Conservation (phyloP, 148 eudicot species). For the Camellia japonica region DNA sequence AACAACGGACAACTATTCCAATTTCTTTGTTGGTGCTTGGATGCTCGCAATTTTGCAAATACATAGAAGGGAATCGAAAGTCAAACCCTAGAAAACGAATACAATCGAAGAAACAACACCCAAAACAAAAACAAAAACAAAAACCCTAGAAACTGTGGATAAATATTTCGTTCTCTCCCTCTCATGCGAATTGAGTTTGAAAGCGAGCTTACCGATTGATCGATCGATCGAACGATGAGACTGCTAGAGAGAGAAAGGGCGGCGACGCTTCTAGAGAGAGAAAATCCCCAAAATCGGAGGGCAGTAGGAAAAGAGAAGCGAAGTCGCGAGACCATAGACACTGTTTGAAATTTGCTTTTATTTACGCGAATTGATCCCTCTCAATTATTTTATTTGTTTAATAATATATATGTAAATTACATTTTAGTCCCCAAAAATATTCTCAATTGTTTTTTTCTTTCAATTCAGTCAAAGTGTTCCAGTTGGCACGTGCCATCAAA, state of each 20-base stretch:
- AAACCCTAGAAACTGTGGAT: slow-evolving; percentile 10
- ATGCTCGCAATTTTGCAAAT: background rate
- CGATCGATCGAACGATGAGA: background rate
- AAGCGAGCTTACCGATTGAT: slow-evolving; percentile 12
- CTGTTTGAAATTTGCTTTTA: background rate
- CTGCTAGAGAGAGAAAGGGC: background rate
- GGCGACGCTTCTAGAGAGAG: background rate
- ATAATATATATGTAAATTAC: background rate
- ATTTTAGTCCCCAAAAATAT: too few species aligned
- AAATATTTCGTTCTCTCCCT: background rate
- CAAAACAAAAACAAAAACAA: background rate
- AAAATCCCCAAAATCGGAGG: background rate
- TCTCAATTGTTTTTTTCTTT: too few species aligned
- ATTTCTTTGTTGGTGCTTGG: background rate
- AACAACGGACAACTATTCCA: background rate
- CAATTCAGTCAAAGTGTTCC: background rate
- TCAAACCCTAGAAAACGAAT: slow-evolving; percentile 14
- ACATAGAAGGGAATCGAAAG: background rate
- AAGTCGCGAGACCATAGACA: background rate
- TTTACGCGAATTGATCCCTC: background rate
- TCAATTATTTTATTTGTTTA: background rate
- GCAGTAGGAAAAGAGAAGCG: background rate
- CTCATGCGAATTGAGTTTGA: background rate
- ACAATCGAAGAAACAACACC: background rate
- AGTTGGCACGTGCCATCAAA: background rate